Evolutionary conservation across 2,329 filamentous ascomycete species (phyloP).

Genomic region (Talaromyces sp.): DNA sequence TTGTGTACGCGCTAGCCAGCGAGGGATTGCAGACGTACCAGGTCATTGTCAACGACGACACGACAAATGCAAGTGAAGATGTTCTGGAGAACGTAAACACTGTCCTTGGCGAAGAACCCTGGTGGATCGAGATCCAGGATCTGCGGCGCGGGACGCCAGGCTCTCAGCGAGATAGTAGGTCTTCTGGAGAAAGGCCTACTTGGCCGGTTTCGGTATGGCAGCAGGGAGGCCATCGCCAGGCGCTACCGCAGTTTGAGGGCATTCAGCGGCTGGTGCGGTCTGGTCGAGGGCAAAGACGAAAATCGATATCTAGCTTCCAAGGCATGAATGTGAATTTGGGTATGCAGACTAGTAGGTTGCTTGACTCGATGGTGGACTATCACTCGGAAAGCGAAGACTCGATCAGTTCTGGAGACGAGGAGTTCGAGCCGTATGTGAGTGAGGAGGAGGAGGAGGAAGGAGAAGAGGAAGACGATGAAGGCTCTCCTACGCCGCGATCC

Average conservation of each 20-base stretch:
- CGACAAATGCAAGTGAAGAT: constrained; percentile 47
- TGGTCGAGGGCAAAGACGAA: constrained; percentile 45
- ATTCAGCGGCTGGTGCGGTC: constrained; percentile 60
- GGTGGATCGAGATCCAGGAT: constrained; percentile 73
- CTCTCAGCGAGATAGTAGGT: constrained; percentile 15
- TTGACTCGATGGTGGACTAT: constrained; percentile 55
- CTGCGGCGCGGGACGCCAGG: constrained; percentile 25
- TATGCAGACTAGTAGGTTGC: constrained; percentile 70
- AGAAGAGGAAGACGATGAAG: constrained; percentile 10
- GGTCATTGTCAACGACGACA: constrained; percentile 68
- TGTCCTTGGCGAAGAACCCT: constrained; percentile 66
- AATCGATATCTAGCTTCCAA: constrained; percentile 44
- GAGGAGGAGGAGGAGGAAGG: constrained; percentile 20
- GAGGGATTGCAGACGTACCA: constrained; percentile 70
- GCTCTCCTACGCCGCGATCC: constrained; percentile 8
- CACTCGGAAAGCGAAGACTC: constrained; percentile 45
- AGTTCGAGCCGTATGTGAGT: constrained; percentile 37
- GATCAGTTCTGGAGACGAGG: constrained; percentile 35
- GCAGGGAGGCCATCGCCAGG: constrained; percentile 42
- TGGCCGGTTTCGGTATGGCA: constrained; percentile 54
- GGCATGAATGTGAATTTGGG: constrained; percentile 62
- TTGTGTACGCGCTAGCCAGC: constrained; percentile 77
- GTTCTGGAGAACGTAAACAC: constrained; percentile 60
- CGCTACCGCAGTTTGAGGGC: constrained; percentile 48
- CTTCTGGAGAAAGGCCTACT: constrained; percentile 29